Evolutionary conservation across 768 basidiomycete species (phyloP).

Genomic region (Naganishia vishniacii): DNA sequence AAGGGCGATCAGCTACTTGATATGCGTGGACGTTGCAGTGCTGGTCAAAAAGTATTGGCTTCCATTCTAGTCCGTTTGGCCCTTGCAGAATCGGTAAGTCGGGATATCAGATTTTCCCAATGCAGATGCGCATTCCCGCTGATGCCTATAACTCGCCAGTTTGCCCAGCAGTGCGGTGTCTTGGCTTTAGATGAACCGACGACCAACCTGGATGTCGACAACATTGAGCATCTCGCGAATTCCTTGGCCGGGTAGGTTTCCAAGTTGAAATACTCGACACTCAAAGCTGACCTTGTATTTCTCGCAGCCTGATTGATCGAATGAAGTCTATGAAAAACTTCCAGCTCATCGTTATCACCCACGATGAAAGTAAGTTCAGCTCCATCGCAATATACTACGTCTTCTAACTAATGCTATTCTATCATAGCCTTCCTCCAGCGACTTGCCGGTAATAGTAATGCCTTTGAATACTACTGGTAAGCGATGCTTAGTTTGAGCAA

Average conservation of each 20-base stretch:
- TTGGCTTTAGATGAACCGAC: constrained; percentile 97
- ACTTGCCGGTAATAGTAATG: constrained; percentile 71
- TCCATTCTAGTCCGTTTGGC: constrained; percentile 97
- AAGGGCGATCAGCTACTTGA: constrained; percentile 88
- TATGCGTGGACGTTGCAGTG: constrained; percentile 97
- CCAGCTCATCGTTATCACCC: constrained; percentile 78
- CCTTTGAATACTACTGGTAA: constrained; percentile 94
- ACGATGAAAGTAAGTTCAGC: constrained; percentile 65
- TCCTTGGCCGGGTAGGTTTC: constrained; percentile 79
- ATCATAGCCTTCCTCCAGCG: constrained; percentile 66
- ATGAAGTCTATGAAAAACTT: constrained; percentile 83
- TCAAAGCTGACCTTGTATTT: neutral
- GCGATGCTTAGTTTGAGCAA: constrained; percentile 32
- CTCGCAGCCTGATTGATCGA: constrained; percentile 82
- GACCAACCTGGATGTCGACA: constrained; percentile 91
- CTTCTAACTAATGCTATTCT: neutral
- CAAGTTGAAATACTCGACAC: neutral
- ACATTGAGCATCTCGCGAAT: constrained; percentile 85
- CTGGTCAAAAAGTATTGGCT: constrained; percentile 89
- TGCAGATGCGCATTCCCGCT: neutral
- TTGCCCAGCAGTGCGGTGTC: constrained; percentile 64
- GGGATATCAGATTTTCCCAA: neutral
- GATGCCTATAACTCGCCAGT: neutral
- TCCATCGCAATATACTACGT: neutral
- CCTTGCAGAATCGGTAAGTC: constrained; percentile 88